These are phyloP conservation scores for Calophaca sinica DNA, from an alignment of 306 rosid genomes.

Conservation along the genomic window DNA sequence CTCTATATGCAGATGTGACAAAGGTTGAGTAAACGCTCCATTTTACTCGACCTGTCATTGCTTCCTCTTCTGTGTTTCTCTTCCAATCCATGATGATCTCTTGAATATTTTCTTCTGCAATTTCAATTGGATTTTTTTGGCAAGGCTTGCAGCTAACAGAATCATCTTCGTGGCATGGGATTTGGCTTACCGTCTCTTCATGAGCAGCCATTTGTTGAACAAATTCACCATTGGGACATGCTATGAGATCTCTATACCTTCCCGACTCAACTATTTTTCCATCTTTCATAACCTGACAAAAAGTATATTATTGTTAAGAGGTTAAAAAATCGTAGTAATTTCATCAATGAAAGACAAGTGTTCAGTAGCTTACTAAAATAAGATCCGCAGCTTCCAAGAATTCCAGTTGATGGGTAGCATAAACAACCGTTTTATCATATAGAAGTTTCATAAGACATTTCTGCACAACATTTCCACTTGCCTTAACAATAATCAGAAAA, in stretches of 20 bases:
- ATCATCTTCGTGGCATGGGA: slow-evolving; percentile 58
- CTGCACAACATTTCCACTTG: slow-evolving; percentile 63
- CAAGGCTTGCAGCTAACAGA: slow-evolving; percentile 47
- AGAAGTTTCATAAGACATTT: slow-evolving; percentile 80
- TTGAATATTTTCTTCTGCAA: slow-evolving; percentile 53
- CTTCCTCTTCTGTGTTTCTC: slow-evolving; percentile 71
- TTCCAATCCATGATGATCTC: slow-evolving; percentile 49
- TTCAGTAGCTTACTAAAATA: slow-evolving; percentile 63
- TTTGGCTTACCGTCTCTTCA: slow-evolving; percentile 69
- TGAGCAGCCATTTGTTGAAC: slow-evolving; percentile 86
- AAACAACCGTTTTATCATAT: slow-evolving; percentile 80
- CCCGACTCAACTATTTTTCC: slow-evolving; percentile 79
- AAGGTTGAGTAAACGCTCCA: slow-evolving; percentile 90
- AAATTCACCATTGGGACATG: slow-evolving; percentile 66
- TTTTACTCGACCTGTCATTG: slow-evolving; percentile 83
- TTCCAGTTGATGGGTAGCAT: slow-evolving; percentile 91
- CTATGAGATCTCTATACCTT: slow-evolving; percentile 71
- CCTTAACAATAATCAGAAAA: too few species aligned
- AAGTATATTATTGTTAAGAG: background rate
- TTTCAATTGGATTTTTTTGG: slow-evolving; percentile 64
- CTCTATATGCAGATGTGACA: slow-evolving; percentile 76
- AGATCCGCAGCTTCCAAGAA: slow-evolving; percentile 86
- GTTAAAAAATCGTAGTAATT: slow-evolving; percentile 4
- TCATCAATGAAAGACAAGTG: slow-evolving; percentile 10
- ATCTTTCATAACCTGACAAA: slow-evolving; percentile 75